Base-by-base conservation (phyloP, 2,329 filamentous ascomycete species). In the Xylariomycetidae sp. region DNA sequence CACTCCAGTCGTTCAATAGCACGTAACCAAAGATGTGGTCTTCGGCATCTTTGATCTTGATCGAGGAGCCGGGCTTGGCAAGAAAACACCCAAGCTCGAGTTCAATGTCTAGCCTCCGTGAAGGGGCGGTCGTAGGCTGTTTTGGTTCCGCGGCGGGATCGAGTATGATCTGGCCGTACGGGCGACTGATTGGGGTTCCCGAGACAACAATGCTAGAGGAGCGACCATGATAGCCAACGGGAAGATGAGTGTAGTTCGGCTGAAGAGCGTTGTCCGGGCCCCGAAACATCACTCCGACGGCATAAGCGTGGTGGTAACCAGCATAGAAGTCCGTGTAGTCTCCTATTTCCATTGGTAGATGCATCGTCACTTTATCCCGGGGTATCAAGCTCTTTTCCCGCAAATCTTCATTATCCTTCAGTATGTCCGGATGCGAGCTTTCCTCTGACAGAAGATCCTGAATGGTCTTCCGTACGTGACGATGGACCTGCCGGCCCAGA, bases 251-350 rank as follows among this genome's bases (percentile, higher is more conserved):
- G 58, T 92, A 94, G 56, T 90, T 92, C 17, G 83, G 81, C 56
- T 88, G 82, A 16, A 92, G 66, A 1, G 85, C 85, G 48, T 85
- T 82, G 26, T 75, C 69, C 0, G 80, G 72, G 0, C 83, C 85
- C 27, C 86, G 76, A 62, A 90, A 88, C 41, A 90, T 69, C 9
- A 72, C 69, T 4, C 84, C 85, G 12, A 82, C 72, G 37, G 50
- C 44, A 62, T 78, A 82, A 13, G 86, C 86, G 61, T 92, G 86
- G 54, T 89, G 82, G 44, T 82, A 64, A 11, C 86, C 86, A 8
- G 82, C 85, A 53, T 87, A 92, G 64, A 92, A 92, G 59, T 92
- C 86, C 2, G 85, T 87, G 57, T 90, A 92, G 57, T 90, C 85
- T 16, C 84, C 82, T 47, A 90, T 87, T 34, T 71, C 68, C 75